Evolutionary conservation across 257 asterid genomes (phyloP).

Genomic region (Solanum chaucha): DNA sequence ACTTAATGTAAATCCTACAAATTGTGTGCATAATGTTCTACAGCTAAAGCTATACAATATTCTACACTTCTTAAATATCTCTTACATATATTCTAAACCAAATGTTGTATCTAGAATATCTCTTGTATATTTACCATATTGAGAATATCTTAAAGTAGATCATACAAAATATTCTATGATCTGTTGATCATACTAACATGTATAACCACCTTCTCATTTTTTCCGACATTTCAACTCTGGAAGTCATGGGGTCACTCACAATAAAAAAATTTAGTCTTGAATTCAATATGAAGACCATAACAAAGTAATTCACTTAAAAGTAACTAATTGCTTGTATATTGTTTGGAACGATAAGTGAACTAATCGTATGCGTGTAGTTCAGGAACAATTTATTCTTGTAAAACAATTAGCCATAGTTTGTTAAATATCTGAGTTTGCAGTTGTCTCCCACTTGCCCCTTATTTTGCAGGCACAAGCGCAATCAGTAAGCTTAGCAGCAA

Average conservation of each 20-base stretch:
- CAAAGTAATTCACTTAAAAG: not conserved
- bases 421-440: not conserved
- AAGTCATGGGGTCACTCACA: not conserved
- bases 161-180: not conserved
- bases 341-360: not conserved
- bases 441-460: not conserved
- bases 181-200: not conserved
- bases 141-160: not conserved
- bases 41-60: not conserved
- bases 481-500: slow-evolving; percentile 38
- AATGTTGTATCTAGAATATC: not conserved
- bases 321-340: not conserved
- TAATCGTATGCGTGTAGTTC: not conserved
- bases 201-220: not conserved
- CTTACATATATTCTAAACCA: too few species aligned
- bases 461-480: slow-evolving; percentile 43
- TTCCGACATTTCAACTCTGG: not conserved
- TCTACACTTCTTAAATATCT: too few species aligned
- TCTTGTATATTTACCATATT: not conserved
- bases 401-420: not conserved
- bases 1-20: not conserved
- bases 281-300: not conserved
- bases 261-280: not conserved
- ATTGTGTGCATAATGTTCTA: not conserved
- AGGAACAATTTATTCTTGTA: too few species aligned